phyloP scores from a whole-genome alignment of 495 filamentous ascomycete genomes.

The Amphirosellinia nigrospora region DNA sequence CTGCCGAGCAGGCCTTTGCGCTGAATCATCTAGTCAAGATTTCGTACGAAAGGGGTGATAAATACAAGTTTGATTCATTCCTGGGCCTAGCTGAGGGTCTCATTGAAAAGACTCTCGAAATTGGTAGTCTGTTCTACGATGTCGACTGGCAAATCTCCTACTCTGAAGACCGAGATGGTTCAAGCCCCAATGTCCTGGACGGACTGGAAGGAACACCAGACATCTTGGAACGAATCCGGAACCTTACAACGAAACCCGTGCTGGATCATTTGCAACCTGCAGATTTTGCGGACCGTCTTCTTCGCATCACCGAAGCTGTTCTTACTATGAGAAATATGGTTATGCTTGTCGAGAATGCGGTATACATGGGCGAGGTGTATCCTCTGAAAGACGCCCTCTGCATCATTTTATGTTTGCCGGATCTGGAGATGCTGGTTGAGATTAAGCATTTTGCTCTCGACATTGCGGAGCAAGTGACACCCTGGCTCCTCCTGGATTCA shows the following conservation, averaged over 20 bases:
- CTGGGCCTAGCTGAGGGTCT: conserved; percentile 88
- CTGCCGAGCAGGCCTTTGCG: conserved; percentile 84
- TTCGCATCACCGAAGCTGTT: conserved; percentile 82
- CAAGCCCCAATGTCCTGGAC: conserved; percentile 65
- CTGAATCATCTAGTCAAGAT: conserved; percentile 94
- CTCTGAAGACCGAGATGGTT: conserved; percentile 58
- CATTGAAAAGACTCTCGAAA: conserved; percentile 78
- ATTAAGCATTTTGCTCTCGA: conserved; percentile 91
- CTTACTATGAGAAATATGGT: conserved; percentile 93
- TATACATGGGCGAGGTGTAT: conserved; percentile 74
- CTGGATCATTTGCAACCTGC: conserved; percentile 76
- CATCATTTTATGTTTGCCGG: conserved; percentile 79
- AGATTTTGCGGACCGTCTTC: conserved; percentile 72
- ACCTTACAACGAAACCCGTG: conserved; percentile 57
- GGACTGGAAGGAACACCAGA: conserved; percentile 78
- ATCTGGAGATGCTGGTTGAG: conserved; percentile 76
- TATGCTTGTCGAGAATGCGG: conserved; percentile 85
- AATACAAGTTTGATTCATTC: conserved; percentile 92
- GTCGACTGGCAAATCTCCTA: conserved; percentile 83
- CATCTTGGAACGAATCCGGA: conserved; percentile 69
- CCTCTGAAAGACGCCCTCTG: conserved; percentile 80
- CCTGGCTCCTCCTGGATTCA: conserved; percentile 71
- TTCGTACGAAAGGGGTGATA: conserved; percentile 91
- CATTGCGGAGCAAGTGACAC: conserved; percentile 89
- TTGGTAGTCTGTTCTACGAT: conserved; percentile 76